Evolutionary conservation across 768 basidiomycete genomes (phyloP), one percentile per base, ranked within the genome.

Genomic region (Sporobolomyces roseus): DNA sequence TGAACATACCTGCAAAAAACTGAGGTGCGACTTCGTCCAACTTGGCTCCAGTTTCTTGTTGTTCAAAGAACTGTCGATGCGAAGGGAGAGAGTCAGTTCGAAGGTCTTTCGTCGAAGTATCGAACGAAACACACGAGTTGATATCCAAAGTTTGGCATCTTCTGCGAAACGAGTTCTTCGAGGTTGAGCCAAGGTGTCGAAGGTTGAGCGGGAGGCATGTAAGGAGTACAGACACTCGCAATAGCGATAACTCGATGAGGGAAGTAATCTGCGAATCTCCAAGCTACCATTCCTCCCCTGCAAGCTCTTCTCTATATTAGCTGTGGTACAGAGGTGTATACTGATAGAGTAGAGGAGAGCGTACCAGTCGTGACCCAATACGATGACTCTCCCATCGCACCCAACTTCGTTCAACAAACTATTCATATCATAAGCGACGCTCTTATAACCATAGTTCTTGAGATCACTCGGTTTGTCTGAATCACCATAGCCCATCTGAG

Each of bases 221-320:
- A 72, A 8, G 71, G 71, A 21, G 71, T 72, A 45, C 66, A 72
- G 55, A 68, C 71, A 46, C 60, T 61, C 2, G 68, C 68, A 48
- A 69, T n/a, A 25, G 61, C 65, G 14, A 66, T n/a, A 36, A 70
- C 62, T 0, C 72, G 33, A 23, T 66, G 45, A 4, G 72, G 68
- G 61, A 66, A 70, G 61, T 45, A 73, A 27, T 69, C 55, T 19
- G 36, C 46, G 49, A 73, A 73, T 16, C 72, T 45, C 72, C 72
- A 73, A 12, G 72, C 72, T 35, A 69, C 59, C 65, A 61, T 59
- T 43, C 71, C 71, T 65, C 71, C 71, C 71, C 71, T 69, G 50
- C 0, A 41, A 17, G 4, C 6, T 54, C 27, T 21, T 14, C 27
- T 33, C 4, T n/a, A 35, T 23, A 16, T n/a, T n/a, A n/a, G n/a